Evolutionary conservation across 192 early-diverging fungal genomes (phyloP), one percentile per base, ranked within the genome.

Genomic region (Oehlia diaphana): DNA sequence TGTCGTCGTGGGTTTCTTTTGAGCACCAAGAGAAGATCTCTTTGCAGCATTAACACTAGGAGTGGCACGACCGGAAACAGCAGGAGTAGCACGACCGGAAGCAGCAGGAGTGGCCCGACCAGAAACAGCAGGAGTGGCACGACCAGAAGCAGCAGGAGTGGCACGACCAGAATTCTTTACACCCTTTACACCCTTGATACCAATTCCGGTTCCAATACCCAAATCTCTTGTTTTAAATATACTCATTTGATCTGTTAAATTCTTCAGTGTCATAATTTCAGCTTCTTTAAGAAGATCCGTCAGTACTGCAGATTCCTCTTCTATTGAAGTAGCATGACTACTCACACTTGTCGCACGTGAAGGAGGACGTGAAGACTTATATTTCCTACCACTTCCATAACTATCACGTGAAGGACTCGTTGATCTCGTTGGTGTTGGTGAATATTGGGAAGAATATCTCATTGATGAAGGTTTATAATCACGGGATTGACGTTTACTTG

Each of bases 311-410:
- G 77, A 78, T 69, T 78, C 77, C n/a, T 78, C 77, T 68, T 78
- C 77, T 37, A 78, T 78, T 16, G 77, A 78, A 69, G 77, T 78
- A 21, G 35, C 77, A 33, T 67, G 66, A 68, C 77, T 78, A 69
- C 77, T 78, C 21, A 78, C 77, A 69, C 77, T 78, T 8, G 63
- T 65, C 1, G 77, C 77, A 33, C 77, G 77, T 49, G 77, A 78
- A 31, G 31, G 21, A 16, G 77, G 77, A 35, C 77, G 77, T 53
- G 77, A 69, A 9, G 39, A 47, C 0, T 37, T 10, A 42, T 35
- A 4, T 64, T 42, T 69, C 26, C 68, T 47, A 47, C 44, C 44
- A 47, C 44, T 78, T 12, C 62, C 3, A 68, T 67, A 78, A 63
- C 23, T 9, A 66, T 68, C 65, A 21, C 39, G 26, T 7, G 63